Conservation (phyloP, 2,329 filamentous ascomycete genomes). For the Colletotrichum orchidophilum region DNA sequence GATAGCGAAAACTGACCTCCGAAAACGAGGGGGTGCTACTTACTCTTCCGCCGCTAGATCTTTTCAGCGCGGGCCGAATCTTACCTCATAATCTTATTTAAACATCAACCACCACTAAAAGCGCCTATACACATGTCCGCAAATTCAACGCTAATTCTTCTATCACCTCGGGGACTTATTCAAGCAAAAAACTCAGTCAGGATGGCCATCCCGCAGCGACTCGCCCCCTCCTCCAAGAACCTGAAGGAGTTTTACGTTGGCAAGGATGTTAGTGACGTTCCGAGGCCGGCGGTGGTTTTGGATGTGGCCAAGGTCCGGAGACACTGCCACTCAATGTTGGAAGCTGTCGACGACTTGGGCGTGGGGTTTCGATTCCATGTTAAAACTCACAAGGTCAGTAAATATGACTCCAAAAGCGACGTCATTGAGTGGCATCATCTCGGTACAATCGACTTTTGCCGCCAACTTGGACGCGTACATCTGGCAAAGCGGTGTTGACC, state of each 20-base stretch:
- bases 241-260: slow-evolving; percentile 41
- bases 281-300: slow-evolving; percentile 65
- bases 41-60: not conserved
- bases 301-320: slow-evolving; percentile 61
- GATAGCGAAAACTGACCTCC: too few relatives aligned
- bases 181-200: not conserved
- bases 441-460: too few relatives aligned
- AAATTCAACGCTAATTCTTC: not conserved
- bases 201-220: slow-evolving; percentile 39
- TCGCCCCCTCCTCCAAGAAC: slow-evolving; percentile 5
- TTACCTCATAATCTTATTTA: not conserved
- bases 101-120: not conserved
- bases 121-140: not conserved
- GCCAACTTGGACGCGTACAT: too few relatives aligned
- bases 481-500: not conserved
- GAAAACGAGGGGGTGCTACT: not conserved
- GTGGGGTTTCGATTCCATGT: slow-evolving; percentile 70
- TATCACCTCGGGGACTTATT: too few relatives aligned
- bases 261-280: slow-evolving; percentile 45
- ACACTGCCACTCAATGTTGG: slow-evolving; percentile 67
- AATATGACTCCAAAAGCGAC: not conserved
- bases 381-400: slow-evolving; percentile 70
- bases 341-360: slow-evolving; percentile 55
- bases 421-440: too few relatives aligned
- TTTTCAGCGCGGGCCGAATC: not conserved